These are phyloP conservation scores for Globisporangium cystogenes DNA, from an alignment of 352 stramenopile species.

Conservation along the genomic window DNA sequence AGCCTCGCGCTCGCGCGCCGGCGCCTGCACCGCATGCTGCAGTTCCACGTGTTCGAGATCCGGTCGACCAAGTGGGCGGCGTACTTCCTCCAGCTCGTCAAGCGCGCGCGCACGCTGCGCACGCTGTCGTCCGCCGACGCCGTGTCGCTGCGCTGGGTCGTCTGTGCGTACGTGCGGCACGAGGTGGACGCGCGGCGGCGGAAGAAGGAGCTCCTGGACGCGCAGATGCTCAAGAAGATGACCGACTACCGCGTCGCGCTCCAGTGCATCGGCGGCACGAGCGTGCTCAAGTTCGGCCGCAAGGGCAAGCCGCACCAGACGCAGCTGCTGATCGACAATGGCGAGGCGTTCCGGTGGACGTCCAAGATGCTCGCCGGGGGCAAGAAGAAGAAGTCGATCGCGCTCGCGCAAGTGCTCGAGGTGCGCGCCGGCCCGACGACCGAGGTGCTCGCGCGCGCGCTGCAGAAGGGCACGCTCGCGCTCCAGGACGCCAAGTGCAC, in stretches of 20 bases:
- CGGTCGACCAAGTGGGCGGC: slow-evolving; percentile 74
- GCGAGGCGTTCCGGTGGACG: slow-evolving; percentile 74
- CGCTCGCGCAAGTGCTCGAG: slow-evolving; percentile 47
- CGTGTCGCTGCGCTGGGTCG: slow-evolving; percentile 56
- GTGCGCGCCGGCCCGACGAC: slow-evolving; percentile 52
- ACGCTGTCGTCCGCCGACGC: slow-evolving; percentile 23
- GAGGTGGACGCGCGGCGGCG: slow-evolving; percentile 35
- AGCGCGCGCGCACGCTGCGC: slow-evolving; percentile 21
- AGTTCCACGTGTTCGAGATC: slow-evolving; percentile 65
- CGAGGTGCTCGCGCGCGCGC: slow-evolving; percentile 53
- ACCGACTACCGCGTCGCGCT: slow-evolving; percentile 80
- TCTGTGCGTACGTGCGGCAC: slow-evolving; percentile 49
- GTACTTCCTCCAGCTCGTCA: slow-evolving; percentile 65
- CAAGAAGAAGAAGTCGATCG: slow-evolving; percentile 65
- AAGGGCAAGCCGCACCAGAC: slow-evolving; percentile 75
- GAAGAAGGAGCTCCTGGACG: slow-evolving; percentile 39
- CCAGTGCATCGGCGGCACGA: slow-evolving; percentile 67
- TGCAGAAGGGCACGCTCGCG: slow-evolving; percentile 62
- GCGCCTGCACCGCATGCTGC: slow-evolving; percentile 34
- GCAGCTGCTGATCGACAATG: slow-evolving; percentile 72
- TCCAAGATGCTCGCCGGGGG: slow-evolving; percentile 52
- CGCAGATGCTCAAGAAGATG: slow-evolving; percentile 70
- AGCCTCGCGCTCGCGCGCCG: slow-evolving; percentile 16
- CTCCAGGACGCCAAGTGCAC: slow-evolving; percentile 63
- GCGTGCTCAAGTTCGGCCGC: slow-evolving; percentile 74